Percentiles rank a stretch among this genome's conserved stretches.
Evolutionary conservation across 139 green algal species (phyloP).

Genomic region (Spirogloea muscicola): DNA sequence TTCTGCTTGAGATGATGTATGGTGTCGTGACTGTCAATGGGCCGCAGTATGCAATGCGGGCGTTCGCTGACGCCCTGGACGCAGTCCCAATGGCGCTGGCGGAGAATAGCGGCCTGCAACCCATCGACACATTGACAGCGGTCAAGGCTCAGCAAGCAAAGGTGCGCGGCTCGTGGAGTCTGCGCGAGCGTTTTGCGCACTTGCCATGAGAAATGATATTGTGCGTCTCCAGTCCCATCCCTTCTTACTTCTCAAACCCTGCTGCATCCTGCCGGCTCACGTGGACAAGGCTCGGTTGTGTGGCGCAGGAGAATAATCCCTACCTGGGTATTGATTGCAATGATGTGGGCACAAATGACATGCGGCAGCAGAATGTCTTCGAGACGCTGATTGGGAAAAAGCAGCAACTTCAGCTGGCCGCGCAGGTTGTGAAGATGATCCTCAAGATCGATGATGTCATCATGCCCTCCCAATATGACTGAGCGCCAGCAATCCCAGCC

Average conservation of each 20-base stretch:
- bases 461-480: slow-evolving; percentile 39
- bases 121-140: slow-evolving; percentile 88
- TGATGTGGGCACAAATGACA: slow-evolving; percentile 93
- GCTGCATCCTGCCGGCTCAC: too few relatives aligned
- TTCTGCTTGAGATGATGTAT: not conserved
- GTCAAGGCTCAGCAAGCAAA: slow-evolving; percentile 69
- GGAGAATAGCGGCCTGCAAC: slow-evolving; percentile 89
- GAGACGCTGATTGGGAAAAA: slow-evolving; percentile 97
- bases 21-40: not conserved
- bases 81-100: slow-evolving; percentile 85
- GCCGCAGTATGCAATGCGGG: slow-evolving; percentile 91
- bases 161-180: slow-evolving; percentile 21
- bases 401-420: slow-evolving; percentile 97
- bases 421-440: slow-evolving; percentile 99
- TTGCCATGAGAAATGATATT: too few relatives aligned
- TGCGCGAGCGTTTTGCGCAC: too few relatives aligned
- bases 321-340: slow-evolving; percentile 97
- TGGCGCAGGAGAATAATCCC: slow-evolving; percentile 71
- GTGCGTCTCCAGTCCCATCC: too few relatives aligned
- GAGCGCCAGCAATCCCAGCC: too few relatives aligned
- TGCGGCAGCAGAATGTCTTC: slow-evolving; percentile 97
- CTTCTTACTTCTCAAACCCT: too few relatives aligned
- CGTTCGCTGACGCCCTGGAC: slow-evolving; percentile 92
- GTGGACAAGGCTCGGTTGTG: too few relatives aligned
- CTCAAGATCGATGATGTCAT: slow-evolving; percentile 99